Conservation (phyloP, 129 eudicot genomes). For the Tagetes erecta region DNA sequence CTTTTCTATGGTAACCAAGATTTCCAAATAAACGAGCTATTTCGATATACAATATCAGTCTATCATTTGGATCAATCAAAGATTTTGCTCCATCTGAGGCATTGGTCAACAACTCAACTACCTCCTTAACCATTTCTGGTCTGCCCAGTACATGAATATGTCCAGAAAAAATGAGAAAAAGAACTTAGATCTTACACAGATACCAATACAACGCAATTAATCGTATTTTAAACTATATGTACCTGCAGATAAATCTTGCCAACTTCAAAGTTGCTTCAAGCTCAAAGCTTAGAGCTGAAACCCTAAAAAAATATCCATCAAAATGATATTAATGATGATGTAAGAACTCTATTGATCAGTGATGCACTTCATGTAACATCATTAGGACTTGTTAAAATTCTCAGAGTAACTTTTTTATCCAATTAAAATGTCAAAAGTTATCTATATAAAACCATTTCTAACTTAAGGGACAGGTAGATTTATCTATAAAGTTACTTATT, state of each 20-base stretch:
- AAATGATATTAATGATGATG: slow-evolving; percentile 9
- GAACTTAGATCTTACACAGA: slow-evolving; percentile 2
- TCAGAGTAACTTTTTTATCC: slow-evolving; percentile 13
- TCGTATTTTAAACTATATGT: slow-evolving; percentile 13
- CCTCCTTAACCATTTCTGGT: slow-evolving; percentile 82
- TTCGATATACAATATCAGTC: slow-evolving; percentile 70
- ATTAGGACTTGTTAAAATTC: neutral
- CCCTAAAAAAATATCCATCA: slow-evolving; percentile 46
- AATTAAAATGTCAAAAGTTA: neutral
- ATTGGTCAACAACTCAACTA: slow-evolving; percentile 78
- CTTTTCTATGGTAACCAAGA: slow-evolving; percentile 89
- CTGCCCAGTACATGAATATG: slow-evolving; percentile 39
- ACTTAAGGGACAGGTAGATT: neutral
- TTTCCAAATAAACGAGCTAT: slow-evolving; percentile 94
- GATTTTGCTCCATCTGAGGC: slow-evolving; percentile 94
- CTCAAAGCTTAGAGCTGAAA: slow-evolving; percentile 95
- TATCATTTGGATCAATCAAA: slow-evolving; percentile 90
- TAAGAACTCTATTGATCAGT: neutral
- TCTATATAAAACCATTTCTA: neutral
- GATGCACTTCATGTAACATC: slow-evolving; percentile 9
- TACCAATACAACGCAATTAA: neutral
- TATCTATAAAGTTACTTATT: neutral
- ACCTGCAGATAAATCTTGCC: slow-evolving; percentile 97
- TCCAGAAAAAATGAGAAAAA: slow-evolving; percentile 15
- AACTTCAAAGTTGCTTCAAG: slow-evolving; percentile 92